These are phyloP conservation scores for Fagus sylvatica DNA, from an alignment of 306 rosid species.

Conservation along the genomic window DNA sequence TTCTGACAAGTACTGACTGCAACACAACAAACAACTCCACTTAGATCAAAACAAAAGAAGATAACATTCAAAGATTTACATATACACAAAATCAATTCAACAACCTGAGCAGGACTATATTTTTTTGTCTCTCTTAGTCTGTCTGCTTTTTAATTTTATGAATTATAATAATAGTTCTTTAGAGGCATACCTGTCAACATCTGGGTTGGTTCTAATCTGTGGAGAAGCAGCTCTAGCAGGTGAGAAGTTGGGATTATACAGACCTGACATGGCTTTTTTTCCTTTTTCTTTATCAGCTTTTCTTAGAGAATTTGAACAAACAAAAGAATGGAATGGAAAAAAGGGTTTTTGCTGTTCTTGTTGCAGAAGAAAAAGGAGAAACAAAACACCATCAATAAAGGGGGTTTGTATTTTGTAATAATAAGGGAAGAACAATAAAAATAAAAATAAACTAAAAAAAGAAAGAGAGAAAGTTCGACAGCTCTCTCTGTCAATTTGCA, in stretches of 20 bases:
- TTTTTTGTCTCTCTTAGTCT: background rate
- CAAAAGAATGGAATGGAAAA: conserved; percentile 43
- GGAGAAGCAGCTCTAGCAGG: conserved; percentile 98
- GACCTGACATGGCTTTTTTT: conserved; percentile 72
- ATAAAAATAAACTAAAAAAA: background rate
- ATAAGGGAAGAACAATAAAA: conserved; percentile 5
- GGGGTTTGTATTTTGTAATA: conserved; percentile 49
- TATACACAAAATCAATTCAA: conserved; percentile 22
- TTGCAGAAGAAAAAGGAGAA: conserved; percentile 60
- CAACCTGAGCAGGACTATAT: conserved; percentile 14
- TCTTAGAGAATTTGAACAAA: conserved; percentile 55
- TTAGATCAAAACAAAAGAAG: conserved; percentile 42
- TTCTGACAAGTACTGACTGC: conserved; percentile 90
- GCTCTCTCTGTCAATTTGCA: conserved; percentile 48
- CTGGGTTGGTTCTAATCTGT: conserved; percentile 82
- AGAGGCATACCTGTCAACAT: conserved; percentile 69
- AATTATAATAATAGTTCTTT: conserved; percentile 18
- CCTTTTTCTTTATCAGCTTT: background rate
- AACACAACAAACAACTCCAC: conserved; percentile 17
- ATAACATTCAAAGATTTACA: conserved; percentile 24
- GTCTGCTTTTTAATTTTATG: conserved; percentile 3
- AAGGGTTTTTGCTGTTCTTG: conserved; percentile 56
- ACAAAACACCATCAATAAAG: conserved; percentile 59
- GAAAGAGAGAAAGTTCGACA: conserved; percentile 34
- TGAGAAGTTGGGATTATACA: conserved; percentile 91